These are phyloP conservation scores for Penicillium sp. DNA, from an alignment of 2,329 filamentous ascomycete species.

Conservation along the genomic window DNA sequence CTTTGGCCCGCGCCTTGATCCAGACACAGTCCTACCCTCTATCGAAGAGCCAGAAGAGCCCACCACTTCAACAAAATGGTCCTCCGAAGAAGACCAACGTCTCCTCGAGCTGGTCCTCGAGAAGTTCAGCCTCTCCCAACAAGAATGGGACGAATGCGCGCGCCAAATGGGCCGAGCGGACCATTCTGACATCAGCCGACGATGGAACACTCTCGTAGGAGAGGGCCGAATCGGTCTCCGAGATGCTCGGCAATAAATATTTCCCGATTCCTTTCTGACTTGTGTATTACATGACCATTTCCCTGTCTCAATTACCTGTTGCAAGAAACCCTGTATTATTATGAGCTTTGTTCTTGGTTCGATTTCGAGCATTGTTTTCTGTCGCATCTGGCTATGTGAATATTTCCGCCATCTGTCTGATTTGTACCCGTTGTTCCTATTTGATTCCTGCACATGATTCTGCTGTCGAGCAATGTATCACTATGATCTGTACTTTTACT, in stretches of 20 bases:
- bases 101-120: slow-evolving; percentile 44
- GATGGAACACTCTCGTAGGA: slow-evolving; percentile 43
- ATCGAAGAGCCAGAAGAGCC: slow-evolving; percentile 30
- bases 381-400: slow-evolving; percentile 19
- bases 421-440: background rate
- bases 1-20: slow-evolving; percentile 21
- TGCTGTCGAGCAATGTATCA: slow-evolving; percentile 6
- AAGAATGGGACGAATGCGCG: slow-evolving; percentile 46
- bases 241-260: slow-evolving; percentile 23
- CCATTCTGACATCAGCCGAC: slow-evolving; percentile 37
- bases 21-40: slow-evolving; percentile 35
- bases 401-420: slow-evolving; percentile 1
- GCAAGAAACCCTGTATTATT: slow-evolving; percentile 22
- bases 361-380: slow-evolving; percentile 1
- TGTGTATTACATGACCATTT: slow-evolving; percentile 14
- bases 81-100: slow-evolving; percentile 39
- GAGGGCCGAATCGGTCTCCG: slow-evolving; percentile 44
- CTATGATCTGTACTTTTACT: slow-evolving; percentile 9
- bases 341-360: slow-evolving; percentile 3
- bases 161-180: slow-evolving; percentile 39
- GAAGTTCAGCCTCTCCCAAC: slow-evolving; percentile 42
- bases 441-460: slow-evolving; percentile 6
- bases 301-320: slow-evolving; percentile 3
- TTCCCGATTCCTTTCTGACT: slow-evolving; percentile 2
- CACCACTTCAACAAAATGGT: slow-evolving; percentile 29